Evolutionary conservation across 2,329 filamentous ascomycete species (phyloP).

Genomic region (Tympanopsis confertula): DNA sequence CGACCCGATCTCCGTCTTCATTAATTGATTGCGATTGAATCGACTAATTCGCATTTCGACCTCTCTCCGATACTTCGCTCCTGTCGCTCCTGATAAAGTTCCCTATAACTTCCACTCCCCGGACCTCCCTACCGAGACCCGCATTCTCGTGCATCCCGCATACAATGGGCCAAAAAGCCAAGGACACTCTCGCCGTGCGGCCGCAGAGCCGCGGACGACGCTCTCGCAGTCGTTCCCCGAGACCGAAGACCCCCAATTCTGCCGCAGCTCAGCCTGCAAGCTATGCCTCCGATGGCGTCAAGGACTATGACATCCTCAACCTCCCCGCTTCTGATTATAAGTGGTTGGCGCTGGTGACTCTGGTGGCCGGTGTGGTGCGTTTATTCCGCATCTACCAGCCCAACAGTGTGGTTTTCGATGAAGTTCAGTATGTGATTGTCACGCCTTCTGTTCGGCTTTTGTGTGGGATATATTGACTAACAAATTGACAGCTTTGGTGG

Average conservation of each 20-base stretch:
- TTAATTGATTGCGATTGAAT: too few relatives aligned
- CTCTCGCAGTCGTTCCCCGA: slow-evolving; percentile 21
- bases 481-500: slow-evolving; percentile 70
- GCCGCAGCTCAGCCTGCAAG: slow-evolving; percentile 16
- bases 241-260: slow-evolving; percentile 20
- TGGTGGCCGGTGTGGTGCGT: slow-evolving; percentile 46
- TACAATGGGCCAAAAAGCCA: slow-evolving; percentile 9
- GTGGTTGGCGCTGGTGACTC: slow-evolving; percentile 39
- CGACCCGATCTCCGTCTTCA: too few relatives aligned
- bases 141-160: too few relatives aligned
- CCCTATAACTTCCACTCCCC: too few relatives aligned
- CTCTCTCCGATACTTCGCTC: too few relatives aligned
- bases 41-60: too few relatives aligned
- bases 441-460: background rate
- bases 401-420: slow-evolving; percentile 59
- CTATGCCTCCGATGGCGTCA: slow-evolving; percentile 37
- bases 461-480: slow-evolving; percentile 1
- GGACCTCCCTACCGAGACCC: too few relatives aligned
- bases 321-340: slow-evolving; percentile 50
- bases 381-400: slow-evolving; percentile 61
- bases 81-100: too few relatives aligned
- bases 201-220: slow-evolving; percentile 15
- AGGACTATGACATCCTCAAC: slow-evolving; percentile 53
- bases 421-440: slow-evolving; percentile 49
- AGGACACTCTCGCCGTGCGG: slow-evolving; percentile 21